A percentile compares a stretch with the other conserved stretches of the same genome.
phyloP scores from a whole-genome alignment of 441 rosid species.

The Populus tomentosa region DNA sequence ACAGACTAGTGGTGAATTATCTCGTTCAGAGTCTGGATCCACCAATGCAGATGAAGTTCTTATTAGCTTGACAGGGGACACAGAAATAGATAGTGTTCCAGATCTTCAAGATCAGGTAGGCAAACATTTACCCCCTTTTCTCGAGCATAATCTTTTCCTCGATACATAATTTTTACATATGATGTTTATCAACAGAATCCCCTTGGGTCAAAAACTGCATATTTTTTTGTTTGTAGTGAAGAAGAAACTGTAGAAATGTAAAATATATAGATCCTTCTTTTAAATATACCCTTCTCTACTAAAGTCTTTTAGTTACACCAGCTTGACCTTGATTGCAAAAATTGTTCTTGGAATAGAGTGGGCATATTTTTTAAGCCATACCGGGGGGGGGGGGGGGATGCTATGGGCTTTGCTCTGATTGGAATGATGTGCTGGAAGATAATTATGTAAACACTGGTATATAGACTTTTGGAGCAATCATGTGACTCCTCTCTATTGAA shows the following conservation, averaged over 20 bases:
- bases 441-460: neutral
- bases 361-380: neutral
- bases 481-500: neutral
- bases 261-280: neutral
- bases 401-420: neutral
- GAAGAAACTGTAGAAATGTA: neutral
- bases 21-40: constrained; percentile 72
- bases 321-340: neutral
- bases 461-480: neutral
- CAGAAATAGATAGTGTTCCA: constrained; percentile 68
- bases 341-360: neutral
- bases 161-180: neutral
- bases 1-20: constrained; percentile 57
- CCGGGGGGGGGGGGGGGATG: too few relatives aligned
- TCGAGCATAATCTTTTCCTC: neutral
- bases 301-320: neutral
- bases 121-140: constrained; percentile 5
- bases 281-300: neutral
- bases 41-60: constrained; percentile 74
- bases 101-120: constrained; percentile 93
- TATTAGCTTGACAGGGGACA: constrained; percentile 65
- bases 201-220: neutral
- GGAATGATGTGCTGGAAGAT: neutral
- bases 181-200: neutral
- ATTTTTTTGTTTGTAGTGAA: neutral